These are phyloP conservation scores for Yamadazyma atmosphaerica DNA, from an alignment of 1,139 yeast genomes.

Conservation along the genomic window DNA sequence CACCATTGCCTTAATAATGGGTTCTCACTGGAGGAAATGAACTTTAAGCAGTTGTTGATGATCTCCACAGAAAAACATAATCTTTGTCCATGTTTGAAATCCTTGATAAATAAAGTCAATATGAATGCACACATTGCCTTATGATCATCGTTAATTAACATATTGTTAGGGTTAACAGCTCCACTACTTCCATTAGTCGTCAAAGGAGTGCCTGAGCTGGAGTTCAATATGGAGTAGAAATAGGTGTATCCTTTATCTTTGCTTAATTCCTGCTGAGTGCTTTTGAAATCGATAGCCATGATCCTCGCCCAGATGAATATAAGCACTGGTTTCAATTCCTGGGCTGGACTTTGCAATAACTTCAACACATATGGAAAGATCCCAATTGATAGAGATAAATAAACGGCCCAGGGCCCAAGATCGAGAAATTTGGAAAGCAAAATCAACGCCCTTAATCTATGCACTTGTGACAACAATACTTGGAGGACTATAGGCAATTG, in stretches of 20 bases:
- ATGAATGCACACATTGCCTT: conserved; percentile 96
- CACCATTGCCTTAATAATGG: conserved; percentile 95
- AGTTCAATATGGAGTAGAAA: conserved; percentile 69
- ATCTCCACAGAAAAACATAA: conserved; percentile 76
- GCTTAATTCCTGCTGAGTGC: conserved; percentile 88
- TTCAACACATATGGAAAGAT: conserved; percentile 94
- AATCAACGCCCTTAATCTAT: conserved; percentile 84
- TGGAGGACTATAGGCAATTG: conserved; percentile 93
- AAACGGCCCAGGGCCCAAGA: conserved; percentile 97
- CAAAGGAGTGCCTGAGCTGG: conserved; percentile 27
- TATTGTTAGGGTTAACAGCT: conserved; percentile 9
- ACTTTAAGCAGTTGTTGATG: conserved; percentile 64
- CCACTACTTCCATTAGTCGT: conserved; percentile 33
- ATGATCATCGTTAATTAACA: conserved; percentile 68
- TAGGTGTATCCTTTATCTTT: conserved; percentile 91
- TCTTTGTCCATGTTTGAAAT: conserved; percentile 77
- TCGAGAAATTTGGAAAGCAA: conserved; percentile 83
- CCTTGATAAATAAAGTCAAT: conserved; percentile 77
- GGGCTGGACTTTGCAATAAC: conserved; percentile 90
- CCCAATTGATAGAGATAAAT: conserved; percentile 88
- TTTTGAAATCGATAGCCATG: conserved; percentile 90
- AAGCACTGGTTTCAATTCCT: conserved; percentile 88
- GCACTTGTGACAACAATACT: conserved; percentile 90
- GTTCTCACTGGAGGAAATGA: conserved; percentile 71
- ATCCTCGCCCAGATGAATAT: conserved; percentile 98